These are phyloP conservation scores for Euphrasia confusa DNA, from an alignment of 257 asterid genomes.

Conservation along the genomic window DNA sequence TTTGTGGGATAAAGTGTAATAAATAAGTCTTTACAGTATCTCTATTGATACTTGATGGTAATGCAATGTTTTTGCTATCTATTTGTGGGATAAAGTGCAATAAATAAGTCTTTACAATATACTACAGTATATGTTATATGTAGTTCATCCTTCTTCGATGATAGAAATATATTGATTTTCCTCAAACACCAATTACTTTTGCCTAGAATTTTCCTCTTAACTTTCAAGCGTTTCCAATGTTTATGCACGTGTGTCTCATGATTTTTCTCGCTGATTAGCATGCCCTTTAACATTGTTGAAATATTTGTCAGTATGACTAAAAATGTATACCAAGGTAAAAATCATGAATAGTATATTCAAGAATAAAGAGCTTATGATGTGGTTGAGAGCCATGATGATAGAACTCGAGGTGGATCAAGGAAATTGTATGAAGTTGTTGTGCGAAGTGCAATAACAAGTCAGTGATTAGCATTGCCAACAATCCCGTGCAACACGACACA, in stretches of 20 bases:
- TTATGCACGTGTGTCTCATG: neutral
- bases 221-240: neutral
- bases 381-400: no score
- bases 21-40: neutral
- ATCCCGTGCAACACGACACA: no score
- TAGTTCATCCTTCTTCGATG: conserved; percentile 11
- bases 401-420: no score
- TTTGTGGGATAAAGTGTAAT: neutral
- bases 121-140: neutral
- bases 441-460: no score
- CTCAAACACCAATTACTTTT: neutral
- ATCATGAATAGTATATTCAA: neutral
- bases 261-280: neutral
- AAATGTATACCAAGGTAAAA: neutral
- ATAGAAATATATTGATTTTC: conserved; percentile 3
- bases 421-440: no score
- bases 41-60: no score
- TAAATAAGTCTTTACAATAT: conserved; percentile 1
- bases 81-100: neutral
- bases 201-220: conserved; percentile 2
- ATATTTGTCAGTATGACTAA: no score
- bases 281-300: no score
- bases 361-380: no score
- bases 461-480: no score
- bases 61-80: neutral